A percentile compares a stretch with the other conserved stretches of the same genome.
These are phyloP conservation scores for Maudiozyma humilis DNA, from an alignment of 1,139 yeast species.

Conservation along the genomic window DNA sequence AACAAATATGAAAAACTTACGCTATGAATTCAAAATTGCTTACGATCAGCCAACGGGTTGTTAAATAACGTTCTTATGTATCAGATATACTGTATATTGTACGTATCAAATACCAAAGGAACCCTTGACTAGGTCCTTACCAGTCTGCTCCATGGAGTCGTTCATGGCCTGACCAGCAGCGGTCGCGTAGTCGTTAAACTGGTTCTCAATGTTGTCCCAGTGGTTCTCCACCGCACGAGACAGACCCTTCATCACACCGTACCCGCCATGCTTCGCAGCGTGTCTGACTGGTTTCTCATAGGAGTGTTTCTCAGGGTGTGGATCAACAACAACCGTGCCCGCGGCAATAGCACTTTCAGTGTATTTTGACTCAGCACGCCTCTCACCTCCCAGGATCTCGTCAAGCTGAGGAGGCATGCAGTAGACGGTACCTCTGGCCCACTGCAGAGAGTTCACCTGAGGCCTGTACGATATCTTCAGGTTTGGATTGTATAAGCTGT, in stretches of 20 bases:
- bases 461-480: constrained; percentile 73
- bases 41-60: too few relatives aligned
- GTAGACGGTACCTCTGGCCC: constrained; percentile 74
- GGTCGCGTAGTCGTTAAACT: constrained; percentile 51
- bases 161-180: constrained; percentile 46
- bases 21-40: too few relatives aligned
- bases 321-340: constrained; percentile 42
- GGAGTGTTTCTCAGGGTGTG: constrained; percentile 28
- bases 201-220: constrained; percentile 47
- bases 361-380: constrained; percentile 45
- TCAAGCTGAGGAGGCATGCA: constrained; percentile 54
- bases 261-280: constrained; percentile 28
- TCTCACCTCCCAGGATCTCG: constrained; percentile 51
- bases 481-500: constrained; percentile 51
- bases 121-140: constrained; percentile 44
- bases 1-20: too few relatives aligned
- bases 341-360: constrained; percentile 50
- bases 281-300: constrained; percentile 47
- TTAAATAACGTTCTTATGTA: too few relatives aligned
- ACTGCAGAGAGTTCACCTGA: constrained; percentile 65
- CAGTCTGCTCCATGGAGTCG: constrained; percentile 44
- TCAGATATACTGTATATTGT: background rate
- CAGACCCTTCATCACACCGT: constrained; percentile 34
- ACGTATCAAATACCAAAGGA: constrained; percentile 45
- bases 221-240: constrained; percentile 46